Conservation (phyloP, 2,329 filamentous ascomycete species). For the Diaporthe aspalathi region DNA sequence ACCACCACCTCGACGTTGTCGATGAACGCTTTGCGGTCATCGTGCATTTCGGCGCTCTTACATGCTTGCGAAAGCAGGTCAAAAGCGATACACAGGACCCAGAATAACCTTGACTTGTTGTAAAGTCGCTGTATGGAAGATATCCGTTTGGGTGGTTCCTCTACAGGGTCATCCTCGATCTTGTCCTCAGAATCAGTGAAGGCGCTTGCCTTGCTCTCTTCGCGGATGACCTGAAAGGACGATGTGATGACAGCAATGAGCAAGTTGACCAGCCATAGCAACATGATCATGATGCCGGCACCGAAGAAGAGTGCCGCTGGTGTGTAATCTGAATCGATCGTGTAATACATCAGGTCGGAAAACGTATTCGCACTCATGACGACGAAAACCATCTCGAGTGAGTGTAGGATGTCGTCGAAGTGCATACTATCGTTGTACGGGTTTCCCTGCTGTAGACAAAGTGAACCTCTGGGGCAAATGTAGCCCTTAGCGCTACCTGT, state of each 20-base stretch:
- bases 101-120: slow-evolving; percentile 78
- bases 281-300: slow-evolving; percentile 86
- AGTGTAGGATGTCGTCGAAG: slow-evolving; percentile 95
- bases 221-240: slow-evolving; percentile 96
- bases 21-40: slow-evolving; percentile 71
- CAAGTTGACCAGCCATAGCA: slow-evolving; percentile 96
- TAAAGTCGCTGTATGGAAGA: slow-evolving; percentile 76
- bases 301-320: slow-evolving; percentile 83
- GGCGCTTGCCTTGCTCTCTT: slow-evolving; percentile 93
- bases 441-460: slow-evolving; percentile 82
- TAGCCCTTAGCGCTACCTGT: slow-evolving; percentile 79
- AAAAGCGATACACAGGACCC: slow-evolving; percentile 83
- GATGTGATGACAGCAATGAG: slow-evolving; percentile 97
- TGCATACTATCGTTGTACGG: slow-evolving; percentile 88
- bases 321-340: slow-evolving; percentile 91
- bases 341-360: slow-evolving; percentile 92
- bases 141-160: slow-evolving; percentile 53
- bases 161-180: slow-evolving; percentile 50
- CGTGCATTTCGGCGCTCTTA: slow-evolving; percentile 81
- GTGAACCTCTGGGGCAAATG: slow-evolving; percentile 84
- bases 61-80: slow-evolving; percentile 84
- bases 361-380: slow-evolving; percentile 99
- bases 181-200: slow-evolving; percentile 81
- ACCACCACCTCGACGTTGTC: slow-evolving; percentile 78
- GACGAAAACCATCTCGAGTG: slow-evolving; percentile 93